Evolutionary conservation across 106 monocot genomes (phyloP), one percentile per base, ranked within the genome.

Genomic region (Dioscorea dumetorum): DNA sequence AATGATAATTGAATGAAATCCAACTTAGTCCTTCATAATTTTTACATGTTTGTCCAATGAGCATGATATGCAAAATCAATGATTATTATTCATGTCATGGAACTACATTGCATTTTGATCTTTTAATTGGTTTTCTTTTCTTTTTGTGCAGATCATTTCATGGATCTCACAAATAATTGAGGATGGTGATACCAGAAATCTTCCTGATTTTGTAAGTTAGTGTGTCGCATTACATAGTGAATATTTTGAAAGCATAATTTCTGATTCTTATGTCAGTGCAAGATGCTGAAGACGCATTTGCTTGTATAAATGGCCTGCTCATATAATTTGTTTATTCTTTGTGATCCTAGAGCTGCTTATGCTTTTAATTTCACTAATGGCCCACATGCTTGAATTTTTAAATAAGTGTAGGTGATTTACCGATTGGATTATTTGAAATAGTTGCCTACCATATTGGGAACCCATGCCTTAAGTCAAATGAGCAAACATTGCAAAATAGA

Each of bases 161-260:
- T 97, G 95, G 95, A 82, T 97, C 68, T 88, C 91, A 16, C 74
- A 87, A 75, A 92, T 82, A 63, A 81, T 97, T 33, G 76, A 86
- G 66, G 86, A 91, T 80, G 95, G 95, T 64, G 95, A 97, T 62
- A 84, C 74, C 33, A 84, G 74, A 60, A 77, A 80, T 17, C 84
- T 87, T 80, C 91, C 91, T 4, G 89, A 80, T 64, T 97, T 86
- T 82, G 95, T 97, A 91, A 84, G 95, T 89, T 5, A 20, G 52
- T 64, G n/a, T 50, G 24, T 15, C 33, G 23, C 22, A 1, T 20
- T 24, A 59, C 22, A 19, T 23, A 54, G 1, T 19, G 8, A 59
- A 59, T 59, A 12, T 21, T 59, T 59, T 59, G 22, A 18, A 16
- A 54, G 54, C 15, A 18, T 19, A 54, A 19, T 19, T 54, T 54